Evolutionary conservation across 306 rosid species (phyloP), one percentile per base, ranked within the genome.

Genomic region (Lathyrus tuberosus): DNA sequence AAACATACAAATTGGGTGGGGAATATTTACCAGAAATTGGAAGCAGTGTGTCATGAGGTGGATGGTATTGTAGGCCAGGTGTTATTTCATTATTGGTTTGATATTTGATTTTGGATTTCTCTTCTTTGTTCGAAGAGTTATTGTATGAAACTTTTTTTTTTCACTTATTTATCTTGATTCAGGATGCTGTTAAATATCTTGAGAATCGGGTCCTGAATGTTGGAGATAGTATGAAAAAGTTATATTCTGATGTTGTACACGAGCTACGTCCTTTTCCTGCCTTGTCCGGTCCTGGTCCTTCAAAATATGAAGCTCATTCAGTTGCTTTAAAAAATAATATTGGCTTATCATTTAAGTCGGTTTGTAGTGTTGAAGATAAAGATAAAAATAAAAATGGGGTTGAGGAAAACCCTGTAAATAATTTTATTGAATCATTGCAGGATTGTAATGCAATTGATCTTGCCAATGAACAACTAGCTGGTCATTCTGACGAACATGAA

Each of bases 21-120:
- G 65, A 80, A 84, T 77, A 65, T 94, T 69, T 94, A 61, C 81
- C 90, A 88, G 75, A 93, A 86, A 74, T 76, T 94, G 74, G 98
- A 94, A 94, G 84, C 83, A 57, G 90, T 80, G 61, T 83, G 96
- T 76, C 92, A 86, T 16, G 98, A 88, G 77, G 96, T 86, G 67
- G 92, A 88, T 79, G 86, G 75, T 65, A 76, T 85, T 64, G 90
- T 86, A 30, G 76, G 72, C 56, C 85, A 90, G 96, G 98, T 93
- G 65, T 9, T 63, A 10, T 41, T 63, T 79, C 60, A 67, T 60
- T 69, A 38, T 41, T 54, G n/a, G 8, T 49, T 78, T 58, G 4
- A 37, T 38, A 66, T 66, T 56, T 78, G 48, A 43, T 40, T 33
- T 28, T 42, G 15, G 46, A 46, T 40, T 30, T 18, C 5, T 15